phyloP scores from a whole-genome alignment of 1,139 yeast genomes.

The Pichia kudriavzevii region DNA sequence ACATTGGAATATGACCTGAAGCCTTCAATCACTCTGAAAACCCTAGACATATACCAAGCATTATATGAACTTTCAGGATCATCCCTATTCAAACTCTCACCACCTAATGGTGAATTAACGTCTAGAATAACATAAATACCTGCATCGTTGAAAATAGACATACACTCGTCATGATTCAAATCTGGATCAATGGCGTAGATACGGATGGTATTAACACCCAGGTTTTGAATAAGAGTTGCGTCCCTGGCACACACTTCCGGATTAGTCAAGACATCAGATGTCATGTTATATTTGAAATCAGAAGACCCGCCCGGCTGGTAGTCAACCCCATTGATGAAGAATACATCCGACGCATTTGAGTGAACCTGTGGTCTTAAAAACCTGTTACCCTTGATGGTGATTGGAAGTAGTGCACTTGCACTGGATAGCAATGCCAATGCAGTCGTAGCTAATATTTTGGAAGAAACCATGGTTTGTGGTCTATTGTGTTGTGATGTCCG shows the following conservation, averaged over 20 bases:
- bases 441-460: slow-evolving; percentile 3
- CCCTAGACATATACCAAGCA: slow-evolving; percentile 58
- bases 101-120: slow-evolving; percentile 68
- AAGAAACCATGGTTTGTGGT: slow-evolving; percentile 4
- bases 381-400: slow-evolving; percentile 38
- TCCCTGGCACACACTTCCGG: slow-evolving; percentile 71
- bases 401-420: slow-evolving; percentile 35
- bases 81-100: slow-evolving; percentile 64
- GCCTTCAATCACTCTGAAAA: slow-evolving; percentile 75
- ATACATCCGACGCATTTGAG: slow-evolving; percentile 38
- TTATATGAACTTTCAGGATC: slow-evolving; percentile 68
- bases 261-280: slow-evolving; percentile 68
- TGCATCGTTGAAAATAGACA: slow-evolving; percentile 77
- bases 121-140: slow-evolving; percentile 86
- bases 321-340: slow-evolving; percentile 56
- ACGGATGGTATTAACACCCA: slow-evolving; percentile 63
- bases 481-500: no score
- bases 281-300: slow-evolving; percentile 37
- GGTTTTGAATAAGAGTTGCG: slow-evolving; percentile 64
- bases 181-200: slow-evolving; percentile 74
- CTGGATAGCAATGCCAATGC: slow-evolving; percentile 5
- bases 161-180: slow-evolving; percentile 77
- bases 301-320: slow-evolving; percentile 91
- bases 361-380: slow-evolving; percentile 41
- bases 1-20: slow-evolving; percentile 77